Conservation (phyloP, 23 red algal genomes). For the Gracilariopsis chorda region DNA sequence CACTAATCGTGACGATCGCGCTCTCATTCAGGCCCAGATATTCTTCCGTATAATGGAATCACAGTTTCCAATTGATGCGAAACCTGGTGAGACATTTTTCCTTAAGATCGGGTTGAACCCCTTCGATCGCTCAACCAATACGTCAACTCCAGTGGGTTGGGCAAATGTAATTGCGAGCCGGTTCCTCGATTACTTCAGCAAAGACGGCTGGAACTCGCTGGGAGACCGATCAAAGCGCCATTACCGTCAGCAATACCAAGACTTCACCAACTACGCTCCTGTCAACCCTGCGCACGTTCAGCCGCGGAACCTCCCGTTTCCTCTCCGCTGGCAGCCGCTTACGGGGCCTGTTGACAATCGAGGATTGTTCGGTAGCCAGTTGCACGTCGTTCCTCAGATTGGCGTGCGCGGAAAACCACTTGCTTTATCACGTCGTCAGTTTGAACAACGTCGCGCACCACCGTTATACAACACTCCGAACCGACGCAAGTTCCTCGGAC, state of each 20-base stretch:
- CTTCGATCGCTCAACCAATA: slow-evolving; percentile 1
- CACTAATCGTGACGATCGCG: not conserved
- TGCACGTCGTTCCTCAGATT: slow-evolving; percentile 53
- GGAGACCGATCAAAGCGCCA: slow-evolving; percentile 5
- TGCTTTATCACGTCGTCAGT: not conserved
- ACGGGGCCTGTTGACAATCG: not conserved
- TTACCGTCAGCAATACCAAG: slow-evolving; percentile 10
- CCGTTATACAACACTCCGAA: slow-evolving; percentile 15
- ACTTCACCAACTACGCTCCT: not conserved
- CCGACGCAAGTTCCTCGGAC: not conserved
- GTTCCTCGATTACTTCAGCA: slow-evolving; percentile 1
- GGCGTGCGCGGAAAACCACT: slow-evolving; percentile 10
- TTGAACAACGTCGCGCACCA: not conserved
- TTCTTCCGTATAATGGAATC: not conserved
- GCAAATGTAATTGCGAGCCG: slow-evolving; percentile 6
- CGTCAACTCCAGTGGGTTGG: slow-evolving; percentile 6
- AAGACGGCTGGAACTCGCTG: slow-evolving; percentile 48
- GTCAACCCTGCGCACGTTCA: not conserved
- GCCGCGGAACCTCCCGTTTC: not conserved
- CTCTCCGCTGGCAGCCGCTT: slow-evolving; percentile 56
- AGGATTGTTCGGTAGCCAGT: not conserved
- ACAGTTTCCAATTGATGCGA: slow-evolving; percentile 13
- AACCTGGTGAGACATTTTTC: not conserved
- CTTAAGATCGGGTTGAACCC: not conserved
- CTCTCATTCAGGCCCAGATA: slow-evolving; percentile 7